Evolutionary conservation across 1,139 yeast genomes (phyloP), one percentile per base, ranked within the genome.

Genomic region (Diutina catenulata): DNA sequence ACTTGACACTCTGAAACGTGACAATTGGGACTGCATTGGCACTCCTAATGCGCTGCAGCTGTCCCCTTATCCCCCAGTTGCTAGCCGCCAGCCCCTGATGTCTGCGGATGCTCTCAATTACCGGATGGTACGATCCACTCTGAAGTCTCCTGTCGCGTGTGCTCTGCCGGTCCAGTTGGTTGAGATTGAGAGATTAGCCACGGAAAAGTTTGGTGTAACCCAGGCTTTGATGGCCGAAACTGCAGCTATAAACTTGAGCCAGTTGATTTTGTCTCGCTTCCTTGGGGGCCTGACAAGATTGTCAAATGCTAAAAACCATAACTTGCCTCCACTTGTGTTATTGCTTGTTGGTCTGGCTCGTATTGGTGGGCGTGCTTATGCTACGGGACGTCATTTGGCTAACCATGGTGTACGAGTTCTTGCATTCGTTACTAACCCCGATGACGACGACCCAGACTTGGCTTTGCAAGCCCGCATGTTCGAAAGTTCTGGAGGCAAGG

Each of bases 91-190:
- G 8, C 31, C 38, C 5, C 18, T 22, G 29, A 10, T 4, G 16
- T 16, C 5, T 20, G 24, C 3, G 13, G 16, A 5, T 15, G n/a
- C 3, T 18, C 4, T 2, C 16, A 24, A 15, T 20, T 22, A 13
- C 16, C 19, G 13, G 8, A 18, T n/a, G 13, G 33, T 7, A 18
- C 24, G 7, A 10, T 22, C 10, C 10, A 23, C 37, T 3, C 11
- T n/a, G 14, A 42, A 40, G 20, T 27, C 27, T 19, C 37, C 31
- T 3, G 58, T 77, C 3, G 82, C 91, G 2, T 62, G 78, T 40
- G 80, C 88, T 13, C 74, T 91, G 1, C 91, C 95, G 1, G 75
- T 84, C 6, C 95, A 87, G 55, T 58, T 86, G 43, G 62, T 80
- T n/a, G 94, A 84, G 46, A 73, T 86, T 41, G 93, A 84, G 53